Conservation (phyloP, 192 early-diverging fungal genomes). For the Pilobolus umbonatus region DNA sequence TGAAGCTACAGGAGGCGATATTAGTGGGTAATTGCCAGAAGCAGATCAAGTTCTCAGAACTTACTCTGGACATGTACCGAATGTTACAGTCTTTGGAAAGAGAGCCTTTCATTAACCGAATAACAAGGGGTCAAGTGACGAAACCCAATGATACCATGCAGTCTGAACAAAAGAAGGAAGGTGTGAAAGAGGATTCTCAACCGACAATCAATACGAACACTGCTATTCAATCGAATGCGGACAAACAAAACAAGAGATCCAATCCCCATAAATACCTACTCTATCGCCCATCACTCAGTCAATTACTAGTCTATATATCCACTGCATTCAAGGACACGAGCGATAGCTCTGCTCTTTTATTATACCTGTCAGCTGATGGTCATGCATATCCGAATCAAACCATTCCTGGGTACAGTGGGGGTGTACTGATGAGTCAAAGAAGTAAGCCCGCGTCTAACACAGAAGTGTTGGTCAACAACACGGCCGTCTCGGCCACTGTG, state of each 20-base stretch:
- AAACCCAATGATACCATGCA: background rate
- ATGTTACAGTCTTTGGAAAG: conserved; percentile 87
- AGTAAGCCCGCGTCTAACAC: conserved; percentile 45
- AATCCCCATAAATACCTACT: conserved; percentile 89
- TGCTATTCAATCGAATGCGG: conserved; percentile 8
- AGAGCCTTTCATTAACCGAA: background rate
- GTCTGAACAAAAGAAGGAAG: conserved; percentile 16
- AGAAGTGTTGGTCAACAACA: conserved; percentile 14
- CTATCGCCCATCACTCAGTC: conserved; percentile 85
- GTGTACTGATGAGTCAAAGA: conserved; percentile 64
- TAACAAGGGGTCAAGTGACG: background rate
- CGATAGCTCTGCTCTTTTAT: conserved; percentile 78
- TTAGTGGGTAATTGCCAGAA: conserved; percentile 92
- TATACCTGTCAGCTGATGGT: conserved; percentile 93
- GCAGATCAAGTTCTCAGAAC: conserved; percentile 96
- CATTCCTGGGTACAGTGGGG: conserved; percentile 62
- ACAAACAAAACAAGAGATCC: conserved; percentile 34
- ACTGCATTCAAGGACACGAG: conserved; percentile 93
- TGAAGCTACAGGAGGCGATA: conserved; percentile 90
- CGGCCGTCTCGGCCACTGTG: background rate
- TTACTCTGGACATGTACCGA: conserved; percentile 95
- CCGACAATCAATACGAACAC: background rate
- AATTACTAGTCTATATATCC: conserved; percentile 86
- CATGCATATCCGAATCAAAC: conserved; percentile 7
- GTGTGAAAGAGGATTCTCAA: background rate